These are phyloP conservation scores for Magnaporthiopsis rhizophila DNA, from an alignment of 2,329 filamentous ascomycete species.

Conservation along the genomic window DNA sequence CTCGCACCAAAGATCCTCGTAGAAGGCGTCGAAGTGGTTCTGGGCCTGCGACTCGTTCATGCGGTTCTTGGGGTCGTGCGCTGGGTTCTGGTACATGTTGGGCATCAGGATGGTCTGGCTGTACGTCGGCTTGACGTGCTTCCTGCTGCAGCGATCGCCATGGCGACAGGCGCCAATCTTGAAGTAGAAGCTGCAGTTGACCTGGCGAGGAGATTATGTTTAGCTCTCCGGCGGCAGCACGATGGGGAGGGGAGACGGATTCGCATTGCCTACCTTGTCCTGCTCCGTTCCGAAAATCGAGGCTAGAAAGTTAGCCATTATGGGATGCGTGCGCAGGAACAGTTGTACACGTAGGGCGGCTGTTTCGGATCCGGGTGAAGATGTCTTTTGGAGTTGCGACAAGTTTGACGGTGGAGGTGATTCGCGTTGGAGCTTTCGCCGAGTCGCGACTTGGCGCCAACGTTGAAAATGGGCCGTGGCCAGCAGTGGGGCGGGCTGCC, in stretches of 20 bases:
- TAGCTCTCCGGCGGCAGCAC: slow-evolving; percentile 17
- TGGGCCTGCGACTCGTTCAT: slow-evolving; percentile 95
- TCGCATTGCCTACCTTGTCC: slow-evolving; percentile 57
- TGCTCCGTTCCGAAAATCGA: slow-evolving; percentile 99
- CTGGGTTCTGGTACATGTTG: slow-evolving; percentile 98
- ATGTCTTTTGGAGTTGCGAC: not conserved
- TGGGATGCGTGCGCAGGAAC: slow-evolving; percentile 12
- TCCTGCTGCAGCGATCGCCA: slow-evolving; percentile 94
- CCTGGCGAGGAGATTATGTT: slow-evolving; percentile 26
- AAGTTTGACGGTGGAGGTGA: not conserved
- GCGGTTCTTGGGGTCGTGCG: slow-evolving; percentile 92
- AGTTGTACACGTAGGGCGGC: no score
- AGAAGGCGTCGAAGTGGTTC: slow-evolving; percentile 99
- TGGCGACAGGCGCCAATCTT: slow-evolving; percentile 99
- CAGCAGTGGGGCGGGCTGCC: not conserved
- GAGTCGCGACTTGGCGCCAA: not conserved
- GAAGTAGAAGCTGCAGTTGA: slow-evolving; percentile 99
- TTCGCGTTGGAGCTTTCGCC: not conserved
- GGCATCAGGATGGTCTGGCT: slow-evolving; percentile 95
- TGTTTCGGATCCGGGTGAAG: not conserved
- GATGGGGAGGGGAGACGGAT: not conserved
- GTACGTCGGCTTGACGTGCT: slow-evolving; percentile 99
- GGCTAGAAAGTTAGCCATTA: slow-evolving; percentile 95
- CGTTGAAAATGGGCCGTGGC: not conserved
- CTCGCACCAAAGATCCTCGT: slow-evolving; percentile 99